Evolutionary conservation across 176 grass and related monocot genomes (phyloP), one percentile per base, ranked within the genome.

Genomic region (Cenchrus purpureus): DNA sequence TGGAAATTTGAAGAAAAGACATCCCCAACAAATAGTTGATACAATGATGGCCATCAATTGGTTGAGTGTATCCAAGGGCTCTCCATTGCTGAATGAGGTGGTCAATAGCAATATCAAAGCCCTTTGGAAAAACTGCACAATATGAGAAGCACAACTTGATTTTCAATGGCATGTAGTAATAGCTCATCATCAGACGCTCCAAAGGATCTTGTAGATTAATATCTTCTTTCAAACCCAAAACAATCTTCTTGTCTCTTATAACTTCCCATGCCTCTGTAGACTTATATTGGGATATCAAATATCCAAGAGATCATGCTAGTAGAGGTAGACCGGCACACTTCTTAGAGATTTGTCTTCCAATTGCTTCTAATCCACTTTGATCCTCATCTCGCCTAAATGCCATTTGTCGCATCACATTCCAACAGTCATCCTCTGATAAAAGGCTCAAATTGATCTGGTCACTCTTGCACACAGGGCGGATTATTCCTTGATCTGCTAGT

Each of bases 141-240:
- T 83, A 93, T 3, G 62, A 83, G 68, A 93, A 93, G 74, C 88
- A 93, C 68, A 79, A 69, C 32, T 88, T 93, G n/a, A 80, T 70
- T 25, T 90, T 4, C 0, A 7, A 56, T 7, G 73, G 51, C 73
- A 94, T 79, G 25, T 84, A 64, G 43, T 88, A 65, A 49, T 88
- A 94, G 40, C 92, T 90, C 56, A 91, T 45, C 82, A 77, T 84
- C 7, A 94, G 73, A 28, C 78, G 25, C 4, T 80, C 43, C n/a
- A 86, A 66, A 52, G 87, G 71, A 17, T 88, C 51, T 40, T 60
- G 22, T 25, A 25, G 22, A 25, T 25, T 25, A 25, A 25, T 63
- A 40, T 62, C 60, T 65, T 77, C 59, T 65, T 64, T 73, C 66
- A 64, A 28, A 19, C 51, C 53, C 49, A 73, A 52, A 7, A 53